Evolutionary conservation across 257 asterid genomes (phyloP).

Genomic region (Agastache rugosa): DNA sequence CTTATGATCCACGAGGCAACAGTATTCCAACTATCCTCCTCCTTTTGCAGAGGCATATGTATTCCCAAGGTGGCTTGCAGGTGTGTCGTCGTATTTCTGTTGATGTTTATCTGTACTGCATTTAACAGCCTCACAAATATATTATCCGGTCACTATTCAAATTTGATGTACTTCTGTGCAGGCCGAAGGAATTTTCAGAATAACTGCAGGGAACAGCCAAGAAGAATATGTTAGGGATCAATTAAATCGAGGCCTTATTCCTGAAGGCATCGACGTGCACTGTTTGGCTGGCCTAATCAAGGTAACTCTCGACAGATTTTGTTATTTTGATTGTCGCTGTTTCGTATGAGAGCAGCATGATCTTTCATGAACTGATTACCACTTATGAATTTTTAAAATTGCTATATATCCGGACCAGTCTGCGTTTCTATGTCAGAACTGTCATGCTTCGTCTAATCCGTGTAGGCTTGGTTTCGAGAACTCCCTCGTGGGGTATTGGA

Average conservation of each 20-base stretch:
- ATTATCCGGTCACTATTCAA: constrained; percentile 9
- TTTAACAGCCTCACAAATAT: not conserved
- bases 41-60: constrained; percentile 84
- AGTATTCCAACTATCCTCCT: constrained; percentile 92
- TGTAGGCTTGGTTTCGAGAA: constrained; percentile 98
- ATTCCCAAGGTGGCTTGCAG: constrained; percentile 90
- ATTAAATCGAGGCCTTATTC: constrained; percentile 81
- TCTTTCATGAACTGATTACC: constrained; percentile 1
- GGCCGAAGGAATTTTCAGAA: constrained; percentile 98
- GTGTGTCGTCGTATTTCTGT: constrained; percentile 40
- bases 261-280: constrained; percentile 92
- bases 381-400: not conserved
- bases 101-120: not conserved
- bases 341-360: not conserved
- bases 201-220: constrained; percentile 93
- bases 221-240: constrained; percentile 97
- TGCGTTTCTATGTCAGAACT: not conserved
- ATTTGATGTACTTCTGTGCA: constrained; percentile 44
- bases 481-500: constrained; percentile 95
- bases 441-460: constrained; percentile 13
- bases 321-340: constrained; percentile 4
- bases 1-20: constrained; percentile 87
- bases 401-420: not conserved
- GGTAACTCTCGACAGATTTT: constrained; percentile 48
- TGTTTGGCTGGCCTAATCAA: constrained; percentile 96